A percentile compares a stretch with the other conserved stretches of the same genome.
These are phyloP conservation scores for Phytophthora multivora DNA, from an alignment of 352 stramenopile species.

Conservation along the genomic window DNA sequence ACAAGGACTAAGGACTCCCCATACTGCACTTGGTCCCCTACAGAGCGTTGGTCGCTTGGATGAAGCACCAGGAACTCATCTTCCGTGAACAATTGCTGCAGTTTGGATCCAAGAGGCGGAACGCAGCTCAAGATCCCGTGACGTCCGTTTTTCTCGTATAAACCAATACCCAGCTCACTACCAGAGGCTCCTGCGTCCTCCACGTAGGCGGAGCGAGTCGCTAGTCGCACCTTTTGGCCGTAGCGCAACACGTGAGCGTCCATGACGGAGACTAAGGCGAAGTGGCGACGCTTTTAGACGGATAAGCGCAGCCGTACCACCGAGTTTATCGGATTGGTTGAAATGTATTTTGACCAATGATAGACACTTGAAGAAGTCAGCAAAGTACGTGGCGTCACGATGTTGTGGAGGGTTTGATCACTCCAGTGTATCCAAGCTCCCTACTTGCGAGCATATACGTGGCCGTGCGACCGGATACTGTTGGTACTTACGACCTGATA, in stretches of 20 bases:
- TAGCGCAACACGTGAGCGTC: slow-evolving; percentile 57
- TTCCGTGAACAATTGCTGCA: slow-evolving; percentile 80
- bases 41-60: slow-evolving; percentile 46
- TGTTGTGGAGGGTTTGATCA: not conserved
- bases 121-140: slow-evolving; percentile 86
- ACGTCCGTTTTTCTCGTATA: slow-evolving; percentile 88
- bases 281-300: slow-evolving; percentile 5
- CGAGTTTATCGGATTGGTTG: slow-evolving; percentile 11
- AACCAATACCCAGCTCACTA: slow-evolving; percentile 57
- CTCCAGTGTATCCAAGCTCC: not conserved
- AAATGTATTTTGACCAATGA: slow-evolving; percentile 5
- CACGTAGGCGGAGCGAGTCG: slow-evolving; percentile 59
- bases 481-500: not conserved
- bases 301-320: slow-evolving; percentile 1
- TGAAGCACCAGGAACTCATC: slow-evolving; percentile 84
- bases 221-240: slow-evolving; percentile 72
- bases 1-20: slow-evolving; percentile 79
- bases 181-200: not conserved
- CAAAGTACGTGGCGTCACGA: slow-evolving; percentile 14
- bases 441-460: not conserved
- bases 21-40: slow-evolving; percentile 67
- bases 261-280: slow-evolving; percentile 26
- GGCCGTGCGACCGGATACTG: not conserved
- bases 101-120: slow-evolving; percentile 70
- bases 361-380: slow-evolving; percentile 14